phyloP scores from a whole-genome alignment of 352 stramenopile genomes.

The Halophytophthora polymorphica region DNA sequence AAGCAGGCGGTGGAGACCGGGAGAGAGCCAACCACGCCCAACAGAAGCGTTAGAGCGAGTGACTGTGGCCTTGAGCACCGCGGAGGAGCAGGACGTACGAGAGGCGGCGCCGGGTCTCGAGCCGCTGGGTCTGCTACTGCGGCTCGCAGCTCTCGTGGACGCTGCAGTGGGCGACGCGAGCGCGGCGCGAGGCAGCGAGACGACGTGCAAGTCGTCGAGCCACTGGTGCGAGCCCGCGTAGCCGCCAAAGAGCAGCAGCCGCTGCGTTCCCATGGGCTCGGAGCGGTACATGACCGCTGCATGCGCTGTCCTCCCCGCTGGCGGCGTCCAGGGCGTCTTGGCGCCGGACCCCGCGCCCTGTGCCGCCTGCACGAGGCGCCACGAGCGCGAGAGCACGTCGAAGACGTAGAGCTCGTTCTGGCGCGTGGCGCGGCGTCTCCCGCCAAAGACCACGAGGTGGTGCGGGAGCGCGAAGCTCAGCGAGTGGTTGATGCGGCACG shows the following conservation, averaged over 20 bases:
- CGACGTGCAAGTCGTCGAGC: conserved; percentile 62
- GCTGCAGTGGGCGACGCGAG: conserved; percentile 16
- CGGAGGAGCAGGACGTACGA: conserved; percentile 14
- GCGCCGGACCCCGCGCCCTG: conserved; percentile 6
- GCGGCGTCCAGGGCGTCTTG: conserved; percentile 7
- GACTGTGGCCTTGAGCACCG: too few species aligned
- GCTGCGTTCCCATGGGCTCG: conserved; percentile 23
- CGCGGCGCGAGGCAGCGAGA: conserved; percentile 27
- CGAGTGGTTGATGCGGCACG: conserved; percentile 58
- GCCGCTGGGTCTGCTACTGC: not conserved
- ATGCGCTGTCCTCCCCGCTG: conserved; percentile 43
- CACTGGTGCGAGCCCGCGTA: conserved; percentile 58
- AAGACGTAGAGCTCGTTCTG: conserved; percentile 62
- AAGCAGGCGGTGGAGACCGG: too few species aligned
- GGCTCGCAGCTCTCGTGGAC: conserved; percentile 1
- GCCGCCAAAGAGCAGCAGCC: conserved; percentile 61
- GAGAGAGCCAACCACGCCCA: conserved; percentile 3
- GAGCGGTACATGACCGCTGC: conserved; percentile 34
- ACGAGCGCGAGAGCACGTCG: conserved; percentile 30
- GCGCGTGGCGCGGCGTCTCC: conserved; percentile 35
- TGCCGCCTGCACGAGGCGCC: conserved; percentile 22
- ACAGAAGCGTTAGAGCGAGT: not conserved
- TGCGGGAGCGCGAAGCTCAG: conserved; percentile 44
- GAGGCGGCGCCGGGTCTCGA: conserved; percentile 17
- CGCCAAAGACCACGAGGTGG: conserved; percentile 63